Evolutionary conservation across 83 land plant species (phyloP), one percentile per base, ranked within the genome.

Genomic region (Picea abies): DNA sequence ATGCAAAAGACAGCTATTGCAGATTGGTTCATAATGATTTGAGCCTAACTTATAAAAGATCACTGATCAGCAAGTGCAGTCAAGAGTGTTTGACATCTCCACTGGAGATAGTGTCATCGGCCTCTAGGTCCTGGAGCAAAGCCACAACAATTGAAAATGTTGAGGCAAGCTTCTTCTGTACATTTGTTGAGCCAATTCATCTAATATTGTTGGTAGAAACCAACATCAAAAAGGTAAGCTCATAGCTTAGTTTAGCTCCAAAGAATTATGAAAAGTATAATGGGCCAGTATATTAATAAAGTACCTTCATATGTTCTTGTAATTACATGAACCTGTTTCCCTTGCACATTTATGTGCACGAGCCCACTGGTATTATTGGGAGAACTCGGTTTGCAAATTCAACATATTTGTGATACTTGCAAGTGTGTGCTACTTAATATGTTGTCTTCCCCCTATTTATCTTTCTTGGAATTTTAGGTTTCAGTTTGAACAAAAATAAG

Each of bases 111-210:
- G 32, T 76, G 79, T 56, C 62, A 49, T 76, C 79, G 5, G 79
- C 56, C 56, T 52, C 52, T 49, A 49, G 52, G 10, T 49, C 52
- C 52, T 49, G 52, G 52, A 49, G 52, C 52, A 49, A 49, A 49
- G 52, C 78, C 60, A 76, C 78, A 76, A 25, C 35, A 10, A 76
- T 76, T 76, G 56, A 52, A 52, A 22, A 76, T 76, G 56, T 76
- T 23, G 60, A 76, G 78, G 56, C 60, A 76, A 35, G 61, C 78
- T 76, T 52, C 78, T 52, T 52, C 78, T 76, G 78, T 76, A 76
- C 78, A 76, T 76, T 76, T 49, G n/a, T 76, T 76, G 78, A 76
- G 78, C 78, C 11, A 76, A 76, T 76, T 52, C 78, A 76, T 52
- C 78, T 76, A 76, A 76, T 60, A 52, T 16, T 76, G 78, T 76